Conservation (phyloP, 164 flowering plant species). For the Macadamia integrifolia region DNA sequence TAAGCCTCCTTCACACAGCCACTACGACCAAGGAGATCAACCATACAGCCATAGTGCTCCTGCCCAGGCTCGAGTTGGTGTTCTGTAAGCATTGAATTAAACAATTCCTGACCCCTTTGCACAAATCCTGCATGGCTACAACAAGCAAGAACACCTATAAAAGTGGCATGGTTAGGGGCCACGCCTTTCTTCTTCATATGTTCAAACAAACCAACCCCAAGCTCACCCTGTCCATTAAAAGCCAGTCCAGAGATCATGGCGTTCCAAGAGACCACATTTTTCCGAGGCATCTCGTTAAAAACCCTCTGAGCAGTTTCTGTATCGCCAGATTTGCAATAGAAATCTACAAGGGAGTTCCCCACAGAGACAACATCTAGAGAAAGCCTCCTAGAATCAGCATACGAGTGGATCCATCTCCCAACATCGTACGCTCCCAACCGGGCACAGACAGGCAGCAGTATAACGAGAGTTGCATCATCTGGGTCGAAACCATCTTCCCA, state of each 20-base stretch:
- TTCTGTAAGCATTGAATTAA: constrained; percentile 43
- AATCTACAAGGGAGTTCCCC: constrained; percentile 67
- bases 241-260: constrained; percentile 67
- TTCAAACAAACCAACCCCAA: constrained; percentile 53
- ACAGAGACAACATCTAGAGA: constrained; percentile 31
- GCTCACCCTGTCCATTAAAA: constrained; percentile 54
- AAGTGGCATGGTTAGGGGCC: constrained; percentile 55
- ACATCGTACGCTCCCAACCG: constrained; percentile 54
- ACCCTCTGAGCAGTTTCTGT: constrained; percentile 36
- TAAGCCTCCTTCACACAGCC: constrained; percentile 60
- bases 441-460: constrained; percentile 61
- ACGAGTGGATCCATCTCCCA: constrained; percentile 52
- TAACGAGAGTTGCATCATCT: constrained; percentile 71
- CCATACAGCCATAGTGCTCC: constrained; percentile 87
- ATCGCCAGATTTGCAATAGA: constrained; percentile 62
- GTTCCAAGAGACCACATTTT: constrained; percentile 80
- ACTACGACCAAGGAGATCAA: constrained; percentile 71
- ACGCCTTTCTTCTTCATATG: constrained; percentile 49
- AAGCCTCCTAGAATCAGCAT: constrained; percentile 42
- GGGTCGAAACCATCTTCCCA: constrained; percentile 43
- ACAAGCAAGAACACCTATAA: constrained; percentile 56
- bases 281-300: constrained; percentile 50
- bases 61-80: constrained; percentile 45
- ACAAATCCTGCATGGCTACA: constrained; percentile 70
- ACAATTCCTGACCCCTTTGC: constrained; percentile 57